phyloP scores from a whole-genome alignment of 441 rosid genomes.

The Adansonia rubrostipa region DNA sequence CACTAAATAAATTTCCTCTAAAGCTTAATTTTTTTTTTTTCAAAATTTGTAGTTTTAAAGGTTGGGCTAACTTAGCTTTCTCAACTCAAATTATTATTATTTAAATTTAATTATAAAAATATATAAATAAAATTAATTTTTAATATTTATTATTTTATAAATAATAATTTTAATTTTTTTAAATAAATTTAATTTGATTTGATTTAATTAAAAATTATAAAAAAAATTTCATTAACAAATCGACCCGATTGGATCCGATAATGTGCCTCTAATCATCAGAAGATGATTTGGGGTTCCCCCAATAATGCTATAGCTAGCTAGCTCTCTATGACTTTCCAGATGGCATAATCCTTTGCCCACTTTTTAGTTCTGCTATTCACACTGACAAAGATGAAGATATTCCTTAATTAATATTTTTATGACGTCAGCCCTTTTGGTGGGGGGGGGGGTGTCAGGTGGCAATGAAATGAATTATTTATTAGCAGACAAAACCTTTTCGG shows the following conservation, averaged over 20 bases:
- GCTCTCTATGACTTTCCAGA: background rate
- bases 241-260: no score
- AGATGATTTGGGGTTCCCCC: constrained; percentile 12
- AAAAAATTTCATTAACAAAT: background rate
- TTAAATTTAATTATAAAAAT: no score
- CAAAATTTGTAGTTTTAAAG: background rate
- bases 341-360: background rate
- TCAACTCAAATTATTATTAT: no score
- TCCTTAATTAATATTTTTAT: background rate
- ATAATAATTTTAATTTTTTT: no score
- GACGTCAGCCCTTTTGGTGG: background rate
- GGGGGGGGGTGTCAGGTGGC: background rate
- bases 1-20: background rate
- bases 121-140: no score
- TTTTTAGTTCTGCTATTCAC: background rate
- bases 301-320: background rate
- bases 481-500: background rate
- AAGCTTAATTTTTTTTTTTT: background rate
- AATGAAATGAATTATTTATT: background rate
- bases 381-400: constrained; percentile 5
- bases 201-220: no score
- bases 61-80: no score
- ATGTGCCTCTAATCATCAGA: no score
- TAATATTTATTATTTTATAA: no score
- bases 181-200: no score